Percentiles rank a stretch among this genome's conserved stretches.
Conservation (phyloP, 495 filamentous ascomycete genomes). For the Xylaria castorea region DNA sequence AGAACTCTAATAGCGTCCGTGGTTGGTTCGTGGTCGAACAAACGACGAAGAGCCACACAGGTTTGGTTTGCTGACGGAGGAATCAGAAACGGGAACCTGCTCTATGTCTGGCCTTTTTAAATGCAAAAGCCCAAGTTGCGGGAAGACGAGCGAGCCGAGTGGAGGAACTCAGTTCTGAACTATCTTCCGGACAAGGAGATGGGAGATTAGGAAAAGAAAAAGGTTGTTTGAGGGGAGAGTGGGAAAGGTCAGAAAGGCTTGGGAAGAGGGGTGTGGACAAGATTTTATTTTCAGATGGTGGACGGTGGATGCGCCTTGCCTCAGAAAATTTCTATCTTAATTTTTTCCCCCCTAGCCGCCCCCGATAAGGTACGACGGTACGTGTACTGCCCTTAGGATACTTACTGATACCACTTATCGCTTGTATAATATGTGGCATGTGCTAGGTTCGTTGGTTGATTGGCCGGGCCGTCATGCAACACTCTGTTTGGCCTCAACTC, state of each 20-base stretch:
- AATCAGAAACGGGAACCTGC: conserved; percentile 29
- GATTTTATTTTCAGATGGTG: conserved; percentile 32
- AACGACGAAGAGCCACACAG: conserved; percentile 15
- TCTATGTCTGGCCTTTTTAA: conserved; percentile 3
- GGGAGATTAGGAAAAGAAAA: conserved; percentile 24
- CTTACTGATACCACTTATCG: background rate
- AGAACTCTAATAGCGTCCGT: conserved; percentile 15
- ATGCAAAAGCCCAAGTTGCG: conserved; percentile 4
- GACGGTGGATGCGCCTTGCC: conserved; percentile 21
- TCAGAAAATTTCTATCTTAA: conserved; percentile 18
- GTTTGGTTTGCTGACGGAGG: conserved; percentile 24
- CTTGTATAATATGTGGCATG: background rate
- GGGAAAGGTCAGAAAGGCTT: conserved; percentile 20
- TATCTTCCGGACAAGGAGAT: conserved; percentile 33
- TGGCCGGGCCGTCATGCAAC: conserved; percentile 4
- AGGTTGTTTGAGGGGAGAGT: conserved; percentile 26
- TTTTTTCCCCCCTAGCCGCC: background rate
- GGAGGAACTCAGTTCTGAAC: conserved; percentile 35
- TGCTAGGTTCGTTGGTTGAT: background rate
- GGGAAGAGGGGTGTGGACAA: conserved; percentile 32
- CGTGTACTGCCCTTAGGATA: background rate
- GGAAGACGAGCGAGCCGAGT: conserved; percentile 34
- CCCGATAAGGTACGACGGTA: conserved; percentile 13
- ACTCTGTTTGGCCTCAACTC: background rate
- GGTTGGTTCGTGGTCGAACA: conserved; percentile 13